Conservation (phyloP, 108 stramenopile species). For the Schizochytrium sp. region DNA sequence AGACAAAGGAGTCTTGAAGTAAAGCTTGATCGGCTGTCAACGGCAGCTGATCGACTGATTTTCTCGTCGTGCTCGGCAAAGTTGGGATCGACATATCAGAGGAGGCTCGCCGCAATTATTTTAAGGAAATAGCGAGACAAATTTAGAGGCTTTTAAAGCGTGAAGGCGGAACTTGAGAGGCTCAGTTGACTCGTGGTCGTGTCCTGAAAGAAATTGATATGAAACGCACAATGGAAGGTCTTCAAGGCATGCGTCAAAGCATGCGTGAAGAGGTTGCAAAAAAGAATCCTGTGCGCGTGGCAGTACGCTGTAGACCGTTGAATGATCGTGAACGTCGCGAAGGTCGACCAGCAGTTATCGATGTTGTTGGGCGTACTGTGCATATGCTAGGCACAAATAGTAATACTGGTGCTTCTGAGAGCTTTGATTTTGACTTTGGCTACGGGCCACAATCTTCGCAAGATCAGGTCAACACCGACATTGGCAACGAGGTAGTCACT, state of each 20-base stretch:
- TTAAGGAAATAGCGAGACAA: no score
- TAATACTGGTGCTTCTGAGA: background rate
- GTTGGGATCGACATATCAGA: no score
- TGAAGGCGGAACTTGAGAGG: no score
- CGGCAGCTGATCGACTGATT: no score
- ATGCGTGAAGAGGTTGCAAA: background rate
- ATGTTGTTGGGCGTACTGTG: background rate
- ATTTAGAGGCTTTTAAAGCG: no score
- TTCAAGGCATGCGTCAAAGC: background rate
- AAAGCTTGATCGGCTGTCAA: no score
- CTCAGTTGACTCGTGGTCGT: no score
- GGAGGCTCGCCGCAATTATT: no score
- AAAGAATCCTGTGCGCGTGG: slow-evolving; percentile 71
- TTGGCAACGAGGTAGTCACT: background rate
- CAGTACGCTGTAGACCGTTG: slow-evolving; percentile 76
- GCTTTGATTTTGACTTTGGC: background rate
- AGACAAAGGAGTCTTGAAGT: no score
- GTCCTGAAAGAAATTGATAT: no score
- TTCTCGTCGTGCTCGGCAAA: no score
- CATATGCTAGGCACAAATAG: background rate
- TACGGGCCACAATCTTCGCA: background rate
- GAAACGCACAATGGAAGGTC: no score
- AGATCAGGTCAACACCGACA: background rate
- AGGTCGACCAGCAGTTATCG: background rate
- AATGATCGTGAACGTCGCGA: slow-evolving; percentile 40